Evolutionary conservation across 2,329 filamentous ascomycete species (phyloP).

Genomic region (Berkeleyomyces rouxiae): DNA sequence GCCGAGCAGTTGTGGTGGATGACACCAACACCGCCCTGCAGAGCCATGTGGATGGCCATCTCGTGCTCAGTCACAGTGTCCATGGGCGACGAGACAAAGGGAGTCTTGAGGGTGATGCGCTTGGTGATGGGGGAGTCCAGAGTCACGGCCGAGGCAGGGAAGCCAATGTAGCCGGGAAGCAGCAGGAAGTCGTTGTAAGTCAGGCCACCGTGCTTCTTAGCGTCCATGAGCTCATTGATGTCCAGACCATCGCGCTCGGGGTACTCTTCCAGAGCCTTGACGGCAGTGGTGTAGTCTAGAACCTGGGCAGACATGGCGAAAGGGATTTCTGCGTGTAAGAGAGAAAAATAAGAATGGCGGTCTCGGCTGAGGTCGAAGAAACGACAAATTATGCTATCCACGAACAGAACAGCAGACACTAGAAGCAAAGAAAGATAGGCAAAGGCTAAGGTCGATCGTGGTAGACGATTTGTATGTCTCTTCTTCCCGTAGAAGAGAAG

Average conservation of each 20-base stretch:
- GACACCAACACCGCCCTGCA: constrained; percentile 77
- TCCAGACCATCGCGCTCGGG: constrained; percentile 69
- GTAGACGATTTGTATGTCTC: constrained; percentile 25
- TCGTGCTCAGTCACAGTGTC: constrained; percentile 98
- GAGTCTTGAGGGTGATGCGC: constrained; percentile 88
- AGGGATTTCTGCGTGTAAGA: constrained; percentile 16
- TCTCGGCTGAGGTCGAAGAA: constrained; percentile 27
- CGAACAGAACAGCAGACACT: constrained; percentile 22
- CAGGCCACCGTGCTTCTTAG: constrained; percentile 77
- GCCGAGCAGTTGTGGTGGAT: constrained; percentile 99
- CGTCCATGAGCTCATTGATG: constrained; percentile 74
- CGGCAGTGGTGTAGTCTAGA: constrained; percentile 57
- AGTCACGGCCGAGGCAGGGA: constrained; percentile 73
- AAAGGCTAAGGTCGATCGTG: constrained; percentile 17
- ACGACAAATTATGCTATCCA: constrained; percentile 19
- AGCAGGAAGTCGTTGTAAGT: constrained; percentile 99
- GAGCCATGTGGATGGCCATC: constrained; percentile 96
- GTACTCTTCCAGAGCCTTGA: constrained; percentile 72
- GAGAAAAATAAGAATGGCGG: constrained; percentile 17
- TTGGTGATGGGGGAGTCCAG: constrained; percentile 90
- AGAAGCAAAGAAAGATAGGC: constrained; percentile 17
- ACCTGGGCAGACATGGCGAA: constrained; percentile 50
- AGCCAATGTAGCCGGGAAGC: constrained; percentile 94
- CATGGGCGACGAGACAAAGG: constrained; percentile 96
- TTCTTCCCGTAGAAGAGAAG: constrained; percentile 38